phyloP scores from a whole-genome alignment of 225 moss, liverwort and hornwort genomes.

The Straminergon stramineum region DNA sequence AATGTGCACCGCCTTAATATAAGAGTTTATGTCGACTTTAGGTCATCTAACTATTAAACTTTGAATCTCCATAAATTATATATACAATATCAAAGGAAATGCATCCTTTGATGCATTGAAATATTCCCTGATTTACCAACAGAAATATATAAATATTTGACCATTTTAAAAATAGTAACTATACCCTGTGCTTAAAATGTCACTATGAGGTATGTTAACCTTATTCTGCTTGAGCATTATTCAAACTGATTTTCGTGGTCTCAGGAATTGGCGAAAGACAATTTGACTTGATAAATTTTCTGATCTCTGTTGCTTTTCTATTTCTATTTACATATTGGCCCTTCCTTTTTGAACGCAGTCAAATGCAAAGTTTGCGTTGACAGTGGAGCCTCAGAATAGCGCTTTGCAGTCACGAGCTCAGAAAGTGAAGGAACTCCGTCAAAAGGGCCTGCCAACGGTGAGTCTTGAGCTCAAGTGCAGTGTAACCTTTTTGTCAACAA shows the following conservation, averaged over 20 bases:
- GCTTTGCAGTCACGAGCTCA: slow-evolving; percentile 54
- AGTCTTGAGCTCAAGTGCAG: not conserved
- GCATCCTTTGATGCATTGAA: not conserved
- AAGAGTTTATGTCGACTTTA: not conserved
- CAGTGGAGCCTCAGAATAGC: slow-evolving; percentile 74
- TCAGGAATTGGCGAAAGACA: not conserved
- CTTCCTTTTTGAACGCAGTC: slow-evolving; percentile 29
- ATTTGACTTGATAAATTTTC: not conserved
- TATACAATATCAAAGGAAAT: not conserved
- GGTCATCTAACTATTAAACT: not conserved
- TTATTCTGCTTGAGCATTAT: not conserved
- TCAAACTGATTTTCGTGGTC: not conserved
- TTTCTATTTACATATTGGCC: not conserved
- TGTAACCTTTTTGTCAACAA: not conserved
- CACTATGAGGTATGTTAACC: not conserved
- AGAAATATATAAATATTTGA: not conserved
- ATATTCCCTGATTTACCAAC: not conserved
- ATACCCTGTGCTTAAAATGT: not conserved
- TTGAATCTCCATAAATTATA: not conserved
- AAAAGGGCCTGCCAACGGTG: slow-evolving; percentile 67
- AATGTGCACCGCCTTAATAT: not conserved
- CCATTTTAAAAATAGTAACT: not conserved
- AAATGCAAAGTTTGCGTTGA: slow-evolving; percentile 80
- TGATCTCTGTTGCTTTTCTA: not conserved
- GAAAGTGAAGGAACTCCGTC: slow-evolving; percentile 62